Base-by-base conservation (phyloP, 768 basidiomycete species). In the Russula brevipes region DNA sequence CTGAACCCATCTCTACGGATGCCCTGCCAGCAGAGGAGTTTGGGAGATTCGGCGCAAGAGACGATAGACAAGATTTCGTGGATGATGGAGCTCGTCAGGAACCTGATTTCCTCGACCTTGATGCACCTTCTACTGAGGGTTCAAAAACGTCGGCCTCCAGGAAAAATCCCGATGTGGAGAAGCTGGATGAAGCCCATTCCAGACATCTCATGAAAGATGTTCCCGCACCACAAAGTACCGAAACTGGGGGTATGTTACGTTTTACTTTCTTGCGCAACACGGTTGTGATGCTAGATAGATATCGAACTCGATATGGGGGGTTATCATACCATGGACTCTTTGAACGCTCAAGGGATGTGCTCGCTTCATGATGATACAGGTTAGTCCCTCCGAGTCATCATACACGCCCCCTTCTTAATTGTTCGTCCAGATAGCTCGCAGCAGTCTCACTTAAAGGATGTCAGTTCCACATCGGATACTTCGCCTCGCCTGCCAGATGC, bases 91-190 rank as follows among this genome's bases (percentile, higher is more conserved):
- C 61, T 63, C 69, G 69, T 31, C 76, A 75, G 49, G 89, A 91
- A 68, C 90, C 92, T 2, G 92, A 95, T 51, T 92, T 89, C 69
- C 78, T 97, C 57, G 93, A 97, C 73, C 80, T 97, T 50, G 78
- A 96, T 70, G 89, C 85, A 1, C 55, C 68, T 5, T 46, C 62
- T 4, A 60, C 57, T 4, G 36, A 39, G 19, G 39, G 54, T 1
- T 51, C 54, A 12, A 50, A 38, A 19, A 11, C 45, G n/a, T 24
- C 55, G 2, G 11, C n/a, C 52, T 52, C 56, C 9, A 50, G 56
- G 24, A 31, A 54, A 24, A 24, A 24, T 24, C 24, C 24, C 24
- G 24, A 24, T 24, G 24, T 24, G 24, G 24, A 24, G 24, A 24
- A 24, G 24, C 24, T 24, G 24, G 24, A 24, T 24, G 24, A 24